Evolutionary conservation across 345 rosid genomes (phyloP).

Genomic region (Syzygium grande): DNA sequence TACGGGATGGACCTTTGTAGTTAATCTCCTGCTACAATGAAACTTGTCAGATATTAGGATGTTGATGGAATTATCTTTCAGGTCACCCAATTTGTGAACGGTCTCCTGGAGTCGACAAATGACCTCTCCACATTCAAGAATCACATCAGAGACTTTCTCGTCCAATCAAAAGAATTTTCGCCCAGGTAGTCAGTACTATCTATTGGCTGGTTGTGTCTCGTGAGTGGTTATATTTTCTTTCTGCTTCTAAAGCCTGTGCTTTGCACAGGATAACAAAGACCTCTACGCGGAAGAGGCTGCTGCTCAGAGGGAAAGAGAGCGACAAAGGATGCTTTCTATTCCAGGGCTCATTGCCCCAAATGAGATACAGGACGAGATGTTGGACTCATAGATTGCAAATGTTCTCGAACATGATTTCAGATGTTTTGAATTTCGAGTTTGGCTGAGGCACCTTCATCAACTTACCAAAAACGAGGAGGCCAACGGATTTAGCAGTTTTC

Average conservation of each 20-base stretch:
- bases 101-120: slow-evolving; percentile 73
- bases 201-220: not conserved
- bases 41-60: not conserved
- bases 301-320: slow-evolving; percentile 60
- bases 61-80: slow-evolving; percentile 11
- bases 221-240: not conserved
- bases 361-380: slow-evolving; percentile 76
- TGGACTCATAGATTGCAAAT: slow-evolving; percentile 43
- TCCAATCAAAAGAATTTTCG: slow-evolving; percentile 78
- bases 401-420: slow-evolving; percentile 16
- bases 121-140: slow-evolving; percentile 75
- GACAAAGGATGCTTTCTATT: slow-evolving; percentile 65
- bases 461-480: slow-evolving; percentile 5
- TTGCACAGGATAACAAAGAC: slow-evolving; percentile 65
- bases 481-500: slow-evolving; percentile 17
- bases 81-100: slow-evolving; percentile 88
- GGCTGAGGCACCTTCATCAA: not conserved
- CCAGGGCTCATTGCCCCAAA: slow-evolving; percentile 76
- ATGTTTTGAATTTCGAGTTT: not conserved
- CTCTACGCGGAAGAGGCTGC: slow-evolving; percentile 80
- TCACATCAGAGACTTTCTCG: slow-evolving; percentile 93
- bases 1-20: not conserved
- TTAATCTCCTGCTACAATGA: not conserved
- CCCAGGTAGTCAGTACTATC: slow-evolving; percentile 40
- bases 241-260: not conserved